A percentile compares a stretch with the other conserved stretches of the same genome.
phyloP scores from a whole-genome alignment of 1,139 yeast species.

The Scheffersomyces segobiensis region DNA sequence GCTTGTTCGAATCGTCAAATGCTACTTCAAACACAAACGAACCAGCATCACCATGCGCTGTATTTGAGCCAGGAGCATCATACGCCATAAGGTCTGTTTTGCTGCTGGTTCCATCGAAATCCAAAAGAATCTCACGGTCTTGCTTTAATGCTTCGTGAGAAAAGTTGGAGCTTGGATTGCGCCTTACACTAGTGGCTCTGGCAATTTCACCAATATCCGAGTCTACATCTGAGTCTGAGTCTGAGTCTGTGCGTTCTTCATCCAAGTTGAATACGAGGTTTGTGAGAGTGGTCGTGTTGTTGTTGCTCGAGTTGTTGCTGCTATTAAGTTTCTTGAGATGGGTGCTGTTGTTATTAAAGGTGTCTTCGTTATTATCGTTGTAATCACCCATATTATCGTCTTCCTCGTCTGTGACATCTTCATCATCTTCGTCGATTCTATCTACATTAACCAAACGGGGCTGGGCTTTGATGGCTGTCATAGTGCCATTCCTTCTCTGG shows the following conservation, averaged over 20 bases:
- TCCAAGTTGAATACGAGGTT: conserved; percentile 4
- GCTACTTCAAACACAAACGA: conserved; percentile 40
- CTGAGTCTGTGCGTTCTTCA: conserved; percentile 14
- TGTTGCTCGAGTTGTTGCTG: conserved; percentile 2
- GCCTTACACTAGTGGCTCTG: conserved; percentile 42
- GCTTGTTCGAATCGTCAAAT: conserved; percentile 20
- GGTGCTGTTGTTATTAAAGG: background rate
- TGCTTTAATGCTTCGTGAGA: conserved; percentile 3
- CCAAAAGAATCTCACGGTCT: conserved; percentile 10
- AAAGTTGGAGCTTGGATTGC: conserved; percentile 7
- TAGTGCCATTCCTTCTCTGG: conserved; percentile 28
- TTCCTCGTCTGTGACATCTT: conserved; percentile 21
- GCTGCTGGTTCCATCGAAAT: background rate
- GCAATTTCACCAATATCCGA: conserved; percentile 49
- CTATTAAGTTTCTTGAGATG: conserved; percentile 2
- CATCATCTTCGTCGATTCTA: conserved; percentile 48
- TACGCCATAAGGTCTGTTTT: background rate
- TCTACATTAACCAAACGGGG: conserved; percentile 64
- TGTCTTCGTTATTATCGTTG: conserved; percentile 1
- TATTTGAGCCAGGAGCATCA: conserved; percentile 1
- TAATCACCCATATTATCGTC: conserved; percentile 10
- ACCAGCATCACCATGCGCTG: conserved; percentile 17
- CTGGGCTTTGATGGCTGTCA: conserved; percentile 70
- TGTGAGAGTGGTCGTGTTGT: conserved; percentile 8
- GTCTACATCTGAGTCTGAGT: conserved; percentile 40